Conservation (phyloP, 805 yeast species). For the Barnettozyma vustinii region DNA sequence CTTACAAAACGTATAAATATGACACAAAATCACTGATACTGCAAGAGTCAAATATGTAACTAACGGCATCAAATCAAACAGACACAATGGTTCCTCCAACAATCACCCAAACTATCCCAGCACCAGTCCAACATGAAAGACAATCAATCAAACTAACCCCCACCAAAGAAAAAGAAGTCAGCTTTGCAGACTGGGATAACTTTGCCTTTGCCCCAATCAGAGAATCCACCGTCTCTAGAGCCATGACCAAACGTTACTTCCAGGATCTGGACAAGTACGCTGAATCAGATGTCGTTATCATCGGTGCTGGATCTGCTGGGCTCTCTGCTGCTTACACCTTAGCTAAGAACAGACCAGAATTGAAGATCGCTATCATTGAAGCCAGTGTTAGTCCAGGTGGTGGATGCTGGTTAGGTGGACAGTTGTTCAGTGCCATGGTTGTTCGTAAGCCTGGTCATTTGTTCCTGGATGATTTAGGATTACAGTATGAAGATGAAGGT, state of each 20-base stretch:
- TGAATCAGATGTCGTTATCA: not conserved
- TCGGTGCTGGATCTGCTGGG: not conserved
- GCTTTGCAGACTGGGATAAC: conserved; percentile 50
- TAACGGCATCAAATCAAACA: not conserved
- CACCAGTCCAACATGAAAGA: not conserved
- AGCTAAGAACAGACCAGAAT: not conserved
- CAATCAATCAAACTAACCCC: not conserved
- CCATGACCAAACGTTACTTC: conserved; percentile 73
- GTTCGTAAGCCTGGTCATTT: not conserved
- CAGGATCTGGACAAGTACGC: conserved; percentile 28
- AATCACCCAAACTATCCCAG: not conserved
- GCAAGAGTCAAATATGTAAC: not conserved
- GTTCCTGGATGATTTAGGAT: conserved; percentile 34
- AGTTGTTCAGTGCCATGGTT: not conserved
- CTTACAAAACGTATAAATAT: not conserved
- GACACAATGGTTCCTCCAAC: not conserved
- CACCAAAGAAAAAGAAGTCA: not conserved
- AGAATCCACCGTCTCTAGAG: conserved; percentile 74
- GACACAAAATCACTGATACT: not conserved
- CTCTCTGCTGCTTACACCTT: not conserved
- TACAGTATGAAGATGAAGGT: conserved; percentile 74
- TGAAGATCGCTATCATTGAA: not conserved
- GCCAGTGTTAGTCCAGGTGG: not conserved
- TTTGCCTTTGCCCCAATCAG: conserved; percentile 69
- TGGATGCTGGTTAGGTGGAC: not conserved